A percentile compares a stretch with the other conserved stretches of the same genome.
These are phyloP conservation scores for Colletotrichum tabaci DNA, from an alignment of 2,329 filamentous ascomycete genomes.

Conservation along the genomic window DNA sequence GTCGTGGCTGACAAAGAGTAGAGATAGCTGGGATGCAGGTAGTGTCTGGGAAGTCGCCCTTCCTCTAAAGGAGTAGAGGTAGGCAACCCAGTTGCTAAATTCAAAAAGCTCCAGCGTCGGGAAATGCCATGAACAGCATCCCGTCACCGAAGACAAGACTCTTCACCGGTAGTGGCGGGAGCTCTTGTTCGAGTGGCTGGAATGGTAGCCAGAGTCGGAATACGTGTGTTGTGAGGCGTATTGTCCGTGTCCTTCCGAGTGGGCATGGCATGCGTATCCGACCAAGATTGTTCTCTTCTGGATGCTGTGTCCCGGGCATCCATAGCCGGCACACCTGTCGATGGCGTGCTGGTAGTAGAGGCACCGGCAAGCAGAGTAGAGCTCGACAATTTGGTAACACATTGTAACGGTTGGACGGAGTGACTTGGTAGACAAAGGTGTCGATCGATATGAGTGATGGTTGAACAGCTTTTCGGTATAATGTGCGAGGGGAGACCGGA, in stretches of 20 bases:
- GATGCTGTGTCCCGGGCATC: slow-evolving; percentile 2
- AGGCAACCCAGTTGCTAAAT: slow-evolving; percentile 62
- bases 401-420: slow-evolving; percentile 45
- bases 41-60: slow-evolving; percentile 52
- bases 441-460: background rate
- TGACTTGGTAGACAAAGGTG: background rate
- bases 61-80: slow-evolving; percentile 63
- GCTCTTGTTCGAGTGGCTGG: slow-evolving; percentile 59
- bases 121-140: slow-evolving; percentile 58
- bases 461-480: background rate
- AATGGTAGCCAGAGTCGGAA: slow-evolving; percentile 9
- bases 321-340: slow-evolving; percentile 6
- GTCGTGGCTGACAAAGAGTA: slow-evolving; percentile 63
- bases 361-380: slow-evolving; percentile 12
- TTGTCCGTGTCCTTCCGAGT: slow-evolving; percentile 47
- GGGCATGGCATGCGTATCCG: slow-evolving; percentile 6
- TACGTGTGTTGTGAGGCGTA: slow-evolving; percentile 53
- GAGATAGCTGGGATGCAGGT: slow-evolving; percentile 64
- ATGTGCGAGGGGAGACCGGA: slow-evolving; percentile 18
- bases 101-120: slow-evolving; percentile 60
- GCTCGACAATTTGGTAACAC: slow-evolving; percentile 6
- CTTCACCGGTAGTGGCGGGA: slow-evolving; percentile 65
- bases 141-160: slow-evolving; percentile 66
- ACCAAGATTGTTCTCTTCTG: slow-evolving; percentile 10
- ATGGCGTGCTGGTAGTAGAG: slow-evolving; percentile 15